A percentile compares a stretch with the other conserved stretches of the same genome.
Evolutionary conservation across 495 filamentous ascomycete species (phyloP).

Genomic region (Acidomyces sp.): DNA sequence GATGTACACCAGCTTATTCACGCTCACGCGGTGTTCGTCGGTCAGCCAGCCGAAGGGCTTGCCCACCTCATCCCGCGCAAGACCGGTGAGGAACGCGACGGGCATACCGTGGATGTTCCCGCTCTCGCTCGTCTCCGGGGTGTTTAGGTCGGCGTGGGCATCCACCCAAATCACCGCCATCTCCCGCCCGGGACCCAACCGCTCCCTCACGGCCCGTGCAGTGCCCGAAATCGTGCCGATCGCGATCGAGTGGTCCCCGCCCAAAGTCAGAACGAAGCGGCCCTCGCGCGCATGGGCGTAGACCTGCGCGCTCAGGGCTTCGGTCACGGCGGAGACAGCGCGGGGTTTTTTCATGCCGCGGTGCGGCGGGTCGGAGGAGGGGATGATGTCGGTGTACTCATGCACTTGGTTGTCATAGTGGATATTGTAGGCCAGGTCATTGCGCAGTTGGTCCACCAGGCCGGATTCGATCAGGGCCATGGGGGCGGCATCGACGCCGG

Average conservation of each 20-base stretch:
- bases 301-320: conserved; percentile 65
- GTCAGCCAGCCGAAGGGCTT: conserved; percentile 75
- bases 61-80: conserved; percentile 59
- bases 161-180: conserved; percentile 97
- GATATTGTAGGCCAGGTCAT: conserved; percentile 78
- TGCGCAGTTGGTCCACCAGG: conserved; percentile 66
- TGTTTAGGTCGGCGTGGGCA: conserved; percentile 95
- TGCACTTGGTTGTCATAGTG: conserved; percentile 76
- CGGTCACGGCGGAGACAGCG: conserved; percentile 77
- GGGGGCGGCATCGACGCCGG: conserved; percentile 84
- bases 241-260: conserved; percentile 92
- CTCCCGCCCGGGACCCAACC: conserved; percentile 49
- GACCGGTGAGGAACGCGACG: conserved; percentile 76
- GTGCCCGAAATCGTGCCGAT: conserved; percentile 83
- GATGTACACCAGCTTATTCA: conserved; percentile 92
- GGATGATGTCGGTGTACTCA: conserved; percentile 65
- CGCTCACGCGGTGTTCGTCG: conserved; percentile 48
- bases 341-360: conserved; percentile 87
- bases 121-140: conserved; percentile 73
- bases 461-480: conserved; percentile 81
- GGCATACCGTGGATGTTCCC: conserved; percentile 99
- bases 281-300: conserved; percentile 78
- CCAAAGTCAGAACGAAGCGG: conserved; percentile 80
- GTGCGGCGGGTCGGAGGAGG: conserved; percentile 59
- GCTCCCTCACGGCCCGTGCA: conserved; percentile 70